Percentiles rank a stretch among this genome's conserved stretches.
These are phyloP conservation scores for Parvularia atlantis DNA, from an alignment of 78 protist species.

Conservation along the genomic window DNA sequence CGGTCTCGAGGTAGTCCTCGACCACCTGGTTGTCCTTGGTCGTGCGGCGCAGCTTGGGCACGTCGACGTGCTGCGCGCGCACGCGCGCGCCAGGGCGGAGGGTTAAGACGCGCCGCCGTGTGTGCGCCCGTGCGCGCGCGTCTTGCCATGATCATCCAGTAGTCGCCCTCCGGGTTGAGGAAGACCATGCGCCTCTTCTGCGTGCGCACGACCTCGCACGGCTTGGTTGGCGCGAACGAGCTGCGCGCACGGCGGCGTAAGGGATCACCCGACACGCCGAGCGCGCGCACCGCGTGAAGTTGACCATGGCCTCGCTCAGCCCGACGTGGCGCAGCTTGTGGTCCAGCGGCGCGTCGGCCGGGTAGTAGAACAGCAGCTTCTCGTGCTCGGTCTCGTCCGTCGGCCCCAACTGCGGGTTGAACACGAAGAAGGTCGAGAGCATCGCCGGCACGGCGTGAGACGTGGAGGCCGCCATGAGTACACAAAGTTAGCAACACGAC, in stretches of 20 bases:
- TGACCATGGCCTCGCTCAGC: constrained; percentile 46
- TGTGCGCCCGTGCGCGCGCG: neutral
- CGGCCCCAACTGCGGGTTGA: constrained; percentile 38
- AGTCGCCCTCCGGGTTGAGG: constrained; percentile 30
- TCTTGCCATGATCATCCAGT: constrained; percentile 38
- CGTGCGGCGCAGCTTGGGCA: constrained; percentile 6
- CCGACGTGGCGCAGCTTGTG: constrained; percentile 38
- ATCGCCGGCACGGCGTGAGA: too few relatives aligned
- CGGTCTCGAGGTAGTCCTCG: constrained; percentile 28
- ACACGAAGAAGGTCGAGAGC: constrained; percentile 34
- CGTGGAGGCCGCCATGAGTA: too few relatives aligned
- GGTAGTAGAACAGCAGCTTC: constrained; percentile 45
- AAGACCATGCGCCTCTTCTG: constrained; percentile 13
- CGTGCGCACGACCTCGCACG: constrained; percentile 47
- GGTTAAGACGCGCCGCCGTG: too few relatives aligned
- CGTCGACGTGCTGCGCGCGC: neutral
- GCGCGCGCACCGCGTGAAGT: constrained; percentile 33
- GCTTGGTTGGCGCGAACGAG: constrained; percentile 32
- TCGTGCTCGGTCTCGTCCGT: constrained; percentile 47
- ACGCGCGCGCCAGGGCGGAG: neutral
- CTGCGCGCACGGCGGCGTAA: neutral
- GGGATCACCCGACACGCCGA: neutral
- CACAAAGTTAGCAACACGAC: too few relatives aligned
- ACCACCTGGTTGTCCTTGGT: constrained; percentile 2
- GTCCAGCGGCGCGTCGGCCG: constrained; percentile 27